Evolutionary conservation across 306 rosid species (phyloP).

Genomic region (Delonix regia): DNA sequence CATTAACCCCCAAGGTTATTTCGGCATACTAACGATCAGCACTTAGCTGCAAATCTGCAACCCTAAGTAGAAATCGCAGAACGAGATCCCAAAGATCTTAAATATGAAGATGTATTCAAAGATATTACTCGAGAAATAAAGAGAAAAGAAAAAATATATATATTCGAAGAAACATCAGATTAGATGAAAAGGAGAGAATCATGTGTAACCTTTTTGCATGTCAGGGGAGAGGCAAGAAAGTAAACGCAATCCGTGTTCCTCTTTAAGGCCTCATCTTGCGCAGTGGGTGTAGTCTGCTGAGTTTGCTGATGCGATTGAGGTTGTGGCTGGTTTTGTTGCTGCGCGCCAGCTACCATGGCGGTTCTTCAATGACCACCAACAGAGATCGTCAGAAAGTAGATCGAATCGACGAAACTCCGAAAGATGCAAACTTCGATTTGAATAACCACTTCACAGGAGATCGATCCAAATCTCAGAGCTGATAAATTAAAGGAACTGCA

Average conservation of each 20-base stretch:
- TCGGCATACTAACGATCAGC: not conserved
- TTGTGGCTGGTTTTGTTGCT: constrained; percentile 56
- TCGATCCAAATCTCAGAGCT: constrained; percentile 61
- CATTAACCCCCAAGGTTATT: not conserved
- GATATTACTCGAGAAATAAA: too few species aligned
- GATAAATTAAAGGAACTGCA: not conserved
- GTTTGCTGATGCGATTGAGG: constrained; percentile 35
- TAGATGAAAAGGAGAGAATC: not conserved
- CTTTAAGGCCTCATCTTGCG: constrained; percentile 88
- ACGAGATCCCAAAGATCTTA: not conserved
- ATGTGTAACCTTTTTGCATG: constrained; percentile 87
- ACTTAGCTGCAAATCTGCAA: constrained; percentile 33
- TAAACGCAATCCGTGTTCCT: constrained; percentile 97
- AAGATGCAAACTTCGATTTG: not conserved
- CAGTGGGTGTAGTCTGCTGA: constrained; percentile 48
- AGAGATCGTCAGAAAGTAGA: constrained; percentile 41
- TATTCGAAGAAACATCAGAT: constrained; percentile 12
- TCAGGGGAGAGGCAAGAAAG: constrained; percentile 97
- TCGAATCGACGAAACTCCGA: constrained; percentile 12
- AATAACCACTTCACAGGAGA: not conserved
- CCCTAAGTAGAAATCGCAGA: constrained; percentile 35
- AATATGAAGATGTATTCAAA: not conserved
- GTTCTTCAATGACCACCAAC: constrained; percentile 20
- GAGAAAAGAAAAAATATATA: not conserved
- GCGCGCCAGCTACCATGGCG: constrained; percentile 75